phyloP scores from a whole-genome alignment of 228 moss, liverwort and hornwort genomes.

The Sphagnum magellanicum region DNA sequence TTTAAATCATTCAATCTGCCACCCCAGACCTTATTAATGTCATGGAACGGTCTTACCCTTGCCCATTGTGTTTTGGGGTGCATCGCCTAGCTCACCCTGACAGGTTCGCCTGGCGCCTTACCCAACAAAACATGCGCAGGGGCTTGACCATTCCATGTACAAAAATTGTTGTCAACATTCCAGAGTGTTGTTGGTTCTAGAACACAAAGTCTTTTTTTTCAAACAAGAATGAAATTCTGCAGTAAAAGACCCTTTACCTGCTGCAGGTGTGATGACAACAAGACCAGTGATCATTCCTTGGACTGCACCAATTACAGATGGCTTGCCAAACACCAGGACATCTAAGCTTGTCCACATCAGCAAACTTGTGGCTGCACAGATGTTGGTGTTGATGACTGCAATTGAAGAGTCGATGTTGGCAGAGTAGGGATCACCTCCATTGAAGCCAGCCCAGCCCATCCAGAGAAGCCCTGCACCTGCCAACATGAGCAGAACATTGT shows the following conservation, averaged over 20 bases:
- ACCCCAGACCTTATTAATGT: too few species aligned
- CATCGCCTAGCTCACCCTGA: too few species aligned
- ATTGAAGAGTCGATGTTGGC: slow-evolving; percentile 59
- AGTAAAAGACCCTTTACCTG: slow-evolving; percentile 26
- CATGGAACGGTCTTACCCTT: too few species aligned
- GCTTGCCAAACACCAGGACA: slow-evolving; percentile 44
- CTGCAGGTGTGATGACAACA: slow-evolving; percentile 72
- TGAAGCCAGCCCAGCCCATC: slow-evolving; percentile 85
- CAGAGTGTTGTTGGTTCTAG: too few species aligned
- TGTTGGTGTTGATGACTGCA: slow-evolving; percentile 69
- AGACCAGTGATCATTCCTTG: slow-evolving; percentile 92
- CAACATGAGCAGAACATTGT: slow-evolving; percentile 66
- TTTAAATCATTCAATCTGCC: too few species aligned
- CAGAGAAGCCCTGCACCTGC: slow-evolving; percentile 71
- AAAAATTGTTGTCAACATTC: too few species aligned
- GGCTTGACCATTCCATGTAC: too few species aligned
- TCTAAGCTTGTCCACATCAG: slow-evolving; percentile 63
- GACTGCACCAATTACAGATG: slow-evolving; percentile 73
- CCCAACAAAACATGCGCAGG: too few species aligned
- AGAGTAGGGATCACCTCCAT: slow-evolving; percentile 66
- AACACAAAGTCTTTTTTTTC: too few species aligned
- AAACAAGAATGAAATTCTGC: not conserved
- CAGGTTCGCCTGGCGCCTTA: too few species aligned
- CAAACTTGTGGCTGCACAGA: slow-evolving; percentile 71
- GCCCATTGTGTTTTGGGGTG: too few species aligned